Conservation (phyloP, 768 basidiomycete genomes). For the Mrakia frigida region DNA sequence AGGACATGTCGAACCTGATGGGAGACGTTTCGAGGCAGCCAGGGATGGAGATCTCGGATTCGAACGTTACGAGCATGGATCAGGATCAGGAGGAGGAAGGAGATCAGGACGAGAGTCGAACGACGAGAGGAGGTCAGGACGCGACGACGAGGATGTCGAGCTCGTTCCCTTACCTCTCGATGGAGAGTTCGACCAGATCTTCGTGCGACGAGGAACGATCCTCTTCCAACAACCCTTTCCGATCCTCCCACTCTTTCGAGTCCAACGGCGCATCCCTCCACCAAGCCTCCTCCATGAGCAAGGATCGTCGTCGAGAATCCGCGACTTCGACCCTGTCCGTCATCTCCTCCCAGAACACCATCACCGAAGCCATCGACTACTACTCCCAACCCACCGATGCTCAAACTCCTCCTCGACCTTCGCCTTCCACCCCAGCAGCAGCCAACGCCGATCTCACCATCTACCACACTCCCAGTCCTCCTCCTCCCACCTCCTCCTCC, state of each 20-base stretch:
- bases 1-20: constrained; percentile 23
- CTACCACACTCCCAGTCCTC: constrained; percentile 18
- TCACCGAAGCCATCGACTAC: constrained; percentile 9
- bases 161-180: constrained; percentile 18
- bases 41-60: background rate
- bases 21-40: constrained; percentile 6
- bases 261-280: background rate
- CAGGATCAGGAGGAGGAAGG: no score
- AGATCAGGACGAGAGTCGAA: background rate
- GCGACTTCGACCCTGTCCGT: constrained; percentile 8
- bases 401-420: background rate
- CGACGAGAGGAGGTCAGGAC: background rate
- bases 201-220: background rate
- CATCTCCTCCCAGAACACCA: constrained; percentile 16
- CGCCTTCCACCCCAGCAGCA: background rate
- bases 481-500: no score
- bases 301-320: background rate
- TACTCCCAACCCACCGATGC: constrained; percentile 4
- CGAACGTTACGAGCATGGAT: background rate
- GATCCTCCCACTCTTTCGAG: background rate
- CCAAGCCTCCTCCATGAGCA: background rate
- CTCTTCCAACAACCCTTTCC: background rate
- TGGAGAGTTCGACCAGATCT: constrained; percentile 20
- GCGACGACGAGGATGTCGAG: constrained; percentile 8
- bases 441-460: constrained; percentile 5